Evolutionary conservation across 2,329 filamentous ascomycete species (phyloP).

Genomic region (Paecilomyces formosus): DNA sequence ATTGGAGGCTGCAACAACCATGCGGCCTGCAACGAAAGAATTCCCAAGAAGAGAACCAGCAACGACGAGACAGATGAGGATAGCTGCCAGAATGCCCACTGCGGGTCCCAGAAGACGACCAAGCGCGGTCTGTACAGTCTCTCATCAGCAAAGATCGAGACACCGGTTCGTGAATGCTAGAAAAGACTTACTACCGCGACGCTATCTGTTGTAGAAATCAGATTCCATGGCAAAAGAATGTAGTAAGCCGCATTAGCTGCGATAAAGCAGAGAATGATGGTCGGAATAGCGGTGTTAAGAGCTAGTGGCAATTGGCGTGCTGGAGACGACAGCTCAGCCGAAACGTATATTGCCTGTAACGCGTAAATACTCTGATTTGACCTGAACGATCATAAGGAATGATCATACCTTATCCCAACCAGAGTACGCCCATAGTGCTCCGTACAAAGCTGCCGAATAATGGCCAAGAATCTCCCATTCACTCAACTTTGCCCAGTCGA

Average conservation of each 20-base stretch:
- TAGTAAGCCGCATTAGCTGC: background rate
- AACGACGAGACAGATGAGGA: background rate
- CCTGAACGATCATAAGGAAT: background rate
- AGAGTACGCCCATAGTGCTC: background rate
- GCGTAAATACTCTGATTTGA: background rate
- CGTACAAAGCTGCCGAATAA: background rate
- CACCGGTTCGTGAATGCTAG: background rate
- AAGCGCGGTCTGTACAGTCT: background rate
- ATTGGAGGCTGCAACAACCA: background rate
- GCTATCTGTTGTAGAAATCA: background rate
- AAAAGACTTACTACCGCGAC: background rate
- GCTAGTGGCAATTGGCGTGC: background rate
- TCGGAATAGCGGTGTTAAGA: background rate
- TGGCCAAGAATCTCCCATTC: background rate
- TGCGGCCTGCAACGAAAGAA: background rate
- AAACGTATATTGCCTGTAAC: background rate
- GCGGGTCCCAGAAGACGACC: background rate
- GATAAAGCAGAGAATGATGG: background rate
- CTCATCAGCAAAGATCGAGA: background rate
- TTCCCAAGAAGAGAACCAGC: background rate
- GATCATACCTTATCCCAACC: background rate
- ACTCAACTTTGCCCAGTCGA: background rate
- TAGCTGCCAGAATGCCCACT: background rate
- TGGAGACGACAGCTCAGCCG: background rate
- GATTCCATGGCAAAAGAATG: background rate